Evolutionary conservation across 139 green algal genomes (phyloP).

Genomic region (Chlorella ohadii): DNA sequence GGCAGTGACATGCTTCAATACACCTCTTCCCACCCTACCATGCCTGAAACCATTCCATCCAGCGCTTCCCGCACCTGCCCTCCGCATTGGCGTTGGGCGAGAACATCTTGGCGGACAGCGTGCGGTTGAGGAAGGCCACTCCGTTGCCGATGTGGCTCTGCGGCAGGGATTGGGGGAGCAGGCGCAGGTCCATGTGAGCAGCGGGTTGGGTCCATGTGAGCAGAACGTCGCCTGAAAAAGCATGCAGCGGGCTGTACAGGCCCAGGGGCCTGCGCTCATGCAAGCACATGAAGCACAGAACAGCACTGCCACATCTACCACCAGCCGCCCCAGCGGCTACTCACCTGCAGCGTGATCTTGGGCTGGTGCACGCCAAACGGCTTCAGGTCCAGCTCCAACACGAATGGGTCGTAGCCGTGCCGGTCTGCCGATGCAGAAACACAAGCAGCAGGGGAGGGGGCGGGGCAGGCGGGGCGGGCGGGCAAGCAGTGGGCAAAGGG

Average conservation of each 20-base stretch:
- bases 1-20: no score
- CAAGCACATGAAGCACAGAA: neutral
- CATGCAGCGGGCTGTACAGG: no score
- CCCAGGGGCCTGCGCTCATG: no score
- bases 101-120: constrained; percentile 68
- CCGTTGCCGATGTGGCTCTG: constrained; percentile 77
- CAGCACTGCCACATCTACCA: no score
- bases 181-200: no score
- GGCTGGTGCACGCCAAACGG: constrained; percentile 74
- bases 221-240: no score
- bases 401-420: constrained; percentile 48
- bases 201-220: no score
- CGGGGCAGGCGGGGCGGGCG: neutral
- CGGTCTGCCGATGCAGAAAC: constrained; percentile 13
- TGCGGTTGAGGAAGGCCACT: constrained; percentile 83
- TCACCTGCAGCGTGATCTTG: constrained; percentile 55
- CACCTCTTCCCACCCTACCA: no score
- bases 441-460: neutral
- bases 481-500: no score
- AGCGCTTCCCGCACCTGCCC: constrained; percentile 16
- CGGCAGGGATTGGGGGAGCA: neutral
- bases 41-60: neutral
- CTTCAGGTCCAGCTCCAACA: constrained; percentile 77
- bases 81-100: constrained; percentile 33
- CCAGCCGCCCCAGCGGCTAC: no score